Base-by-base conservation (phyloP, 371 early-diverging fungal species). In the Lichtheimia corymbifera region DNA sequence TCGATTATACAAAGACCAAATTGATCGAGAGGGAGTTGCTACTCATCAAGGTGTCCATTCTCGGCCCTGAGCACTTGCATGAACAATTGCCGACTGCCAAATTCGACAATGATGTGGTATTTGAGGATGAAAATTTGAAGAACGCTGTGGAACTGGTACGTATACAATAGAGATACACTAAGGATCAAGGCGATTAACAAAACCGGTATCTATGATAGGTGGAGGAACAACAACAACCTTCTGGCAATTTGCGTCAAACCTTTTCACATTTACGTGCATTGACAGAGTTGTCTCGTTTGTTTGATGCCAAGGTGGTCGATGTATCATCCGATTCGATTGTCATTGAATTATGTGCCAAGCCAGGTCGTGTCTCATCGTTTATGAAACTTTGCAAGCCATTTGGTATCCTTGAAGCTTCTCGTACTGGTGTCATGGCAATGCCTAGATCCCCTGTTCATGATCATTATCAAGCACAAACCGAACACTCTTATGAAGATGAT, bases 381-480 rank as follows among this genome's bases (percentile, higher is more conserved):
- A 79, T 98, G 65, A 91, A 91, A 68, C 78, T 97, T 12, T 82
- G 95, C 63, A 90, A 92, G 61, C 97, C 96, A 15, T 98, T 91
- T 64, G 98, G 98, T 28, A 90, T 97, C 62, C 79, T 96, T 61
- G 97, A 98, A 78, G 94, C 92, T 2, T 93, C 95, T 22, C 83
- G 97, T 67, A 92, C 92, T 47, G 54, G 92, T 62, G 79, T 90
- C 71, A 96, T 98, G 96, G 95, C 95, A 40, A 93, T 98, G 91
- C 93, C 97, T 11, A 83, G 97, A 51, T 90, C 93, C 43, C 90
- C 89, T 47, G 83, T 93, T 51, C 88, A 85, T 58, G 89, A 90
- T 53, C 41, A 40, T 6, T 83, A 88, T 63, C 91, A 89, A 63
- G 78, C 85, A 49, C 84, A 80, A 51, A 76, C 82, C 47, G 79